Percentiles rank a stretch among this genome's conserved stretches.
These are phyloP conservation scores for Trichophaea hybrida DNA, from an alignment of 2,329 filamentous ascomycete species.

Conservation along the genomic window DNA sequence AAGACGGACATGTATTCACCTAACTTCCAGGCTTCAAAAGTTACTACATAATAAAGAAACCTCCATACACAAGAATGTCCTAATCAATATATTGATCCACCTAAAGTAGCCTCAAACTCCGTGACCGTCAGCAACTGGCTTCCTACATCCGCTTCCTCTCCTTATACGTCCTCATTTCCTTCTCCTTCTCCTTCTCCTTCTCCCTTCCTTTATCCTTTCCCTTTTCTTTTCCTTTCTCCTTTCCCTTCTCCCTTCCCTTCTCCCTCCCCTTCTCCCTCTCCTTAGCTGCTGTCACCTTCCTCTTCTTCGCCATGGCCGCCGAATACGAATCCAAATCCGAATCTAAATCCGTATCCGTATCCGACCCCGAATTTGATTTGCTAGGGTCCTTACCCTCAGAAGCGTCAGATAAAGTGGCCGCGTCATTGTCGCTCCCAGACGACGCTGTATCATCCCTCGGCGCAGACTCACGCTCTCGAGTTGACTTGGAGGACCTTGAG, in stretches of 20 bases:
- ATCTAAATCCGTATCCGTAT: not conserved
- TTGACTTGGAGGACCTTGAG: not conserved
- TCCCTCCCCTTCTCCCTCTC: not conserved
- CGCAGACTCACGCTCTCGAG: not conserved
- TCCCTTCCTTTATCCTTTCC: not conserved
- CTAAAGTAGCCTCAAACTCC: not conserved
- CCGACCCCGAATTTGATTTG: not conserved
- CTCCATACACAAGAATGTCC: no score
- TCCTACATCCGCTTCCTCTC: not conserved
- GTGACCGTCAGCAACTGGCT: not conserved
- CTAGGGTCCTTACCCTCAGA: not conserved
- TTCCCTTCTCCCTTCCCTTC: not conserved
- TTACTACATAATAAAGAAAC: no score
- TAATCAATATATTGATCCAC: no score
- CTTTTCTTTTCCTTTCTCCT: not conserved
- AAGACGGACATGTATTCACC: no score
- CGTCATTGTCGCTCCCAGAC: not conserved
- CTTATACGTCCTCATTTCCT: not conserved
- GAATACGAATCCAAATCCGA: not conserved
- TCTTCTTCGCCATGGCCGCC: not conserved
- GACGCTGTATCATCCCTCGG: not conserved
- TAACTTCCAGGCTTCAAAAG: no score
- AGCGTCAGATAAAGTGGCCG: not conserved
- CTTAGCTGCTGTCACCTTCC: not conserved
- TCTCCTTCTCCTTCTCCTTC: not conserved